These are phyloP conservation scores for Daldinia sp. DNA, from an alignment of 2,329 filamentous ascomycete species.

Conservation along the genomic window DNA sequence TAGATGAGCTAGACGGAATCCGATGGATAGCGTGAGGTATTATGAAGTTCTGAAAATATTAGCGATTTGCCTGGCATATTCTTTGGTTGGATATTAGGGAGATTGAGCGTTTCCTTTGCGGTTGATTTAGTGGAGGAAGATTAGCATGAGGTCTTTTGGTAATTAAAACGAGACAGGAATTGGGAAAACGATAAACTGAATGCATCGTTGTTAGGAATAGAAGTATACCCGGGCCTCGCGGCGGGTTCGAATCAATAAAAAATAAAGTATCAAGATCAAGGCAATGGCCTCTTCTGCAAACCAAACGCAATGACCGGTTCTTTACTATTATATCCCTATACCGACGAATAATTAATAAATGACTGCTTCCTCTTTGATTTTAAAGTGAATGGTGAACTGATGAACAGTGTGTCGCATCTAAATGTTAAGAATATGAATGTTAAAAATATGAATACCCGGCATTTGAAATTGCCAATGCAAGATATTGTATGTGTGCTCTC, in stretches of 20 bases:
- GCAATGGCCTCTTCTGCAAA: background rate
- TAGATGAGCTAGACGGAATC: slow-evolving; percentile 65
- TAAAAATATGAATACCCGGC: background rate
- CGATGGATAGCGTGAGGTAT: slow-evolving; percentile 52
- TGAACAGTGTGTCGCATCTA: background rate
- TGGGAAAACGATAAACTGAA: slow-evolving; percentile 1
- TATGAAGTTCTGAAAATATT: background rate
- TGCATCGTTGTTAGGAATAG: slow-evolving; percentile 13
- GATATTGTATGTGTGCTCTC: background rate
- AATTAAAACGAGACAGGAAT: background rate
- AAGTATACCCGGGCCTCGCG: slow-evolving; percentile 25
- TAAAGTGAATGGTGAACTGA: background rate
- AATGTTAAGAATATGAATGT: background rate
- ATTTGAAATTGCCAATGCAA: background rate
- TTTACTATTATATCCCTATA: background rate
- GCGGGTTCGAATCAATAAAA: slow-evolving; percentile 13
- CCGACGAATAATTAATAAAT: background rate
- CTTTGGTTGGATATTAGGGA: background rate
- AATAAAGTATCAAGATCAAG: background rate
- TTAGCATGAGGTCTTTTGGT: background rate
- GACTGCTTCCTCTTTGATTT: background rate
- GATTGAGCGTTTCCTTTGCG: slow-evolving; percentile 3
- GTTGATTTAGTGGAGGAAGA: background rate
- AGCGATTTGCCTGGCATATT: background rate
- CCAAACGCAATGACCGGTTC: background rate